Evolutionary conservation across 768 basidiomycete species (phyloP), one percentile per base, ranked within the genome.

Genomic region (Mycena rebaudengoi): DNA sequence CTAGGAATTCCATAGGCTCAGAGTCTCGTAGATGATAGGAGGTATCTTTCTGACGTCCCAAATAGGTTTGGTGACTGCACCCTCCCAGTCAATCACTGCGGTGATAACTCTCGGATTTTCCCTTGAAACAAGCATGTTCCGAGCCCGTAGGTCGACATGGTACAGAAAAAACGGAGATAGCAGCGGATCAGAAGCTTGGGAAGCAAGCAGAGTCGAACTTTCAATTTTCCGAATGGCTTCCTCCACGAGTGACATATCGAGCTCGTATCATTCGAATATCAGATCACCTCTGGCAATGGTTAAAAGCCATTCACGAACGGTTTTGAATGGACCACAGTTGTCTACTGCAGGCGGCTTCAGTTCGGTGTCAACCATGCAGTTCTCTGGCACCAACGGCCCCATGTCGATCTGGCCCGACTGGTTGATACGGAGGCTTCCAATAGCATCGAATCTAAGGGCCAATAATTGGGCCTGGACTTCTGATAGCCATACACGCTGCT

Each of bases 301-400:
- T 28, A 57, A 33, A 18, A 62, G 37, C 60, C 60, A 62, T 12
- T 48, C 60, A 21, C 41, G n/a, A 44, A 45, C 18, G 18, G 39
- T 59, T 7, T 35, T 28, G 29, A 60, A 62, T 32, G 68, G 64
- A 1, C 68, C 64, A 28, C 68, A 62, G 32, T 59, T 62, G 2
- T 26, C 32, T n/a, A 10, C 25, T 18, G 39, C 39, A 41, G 48
- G 65, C 44, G 60, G 54, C 16, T 32, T 58, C 37, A 33, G 44
- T 20, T 21, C 14, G 35, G 30, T 41, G 5, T 45, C 40, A 23
- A 37, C n/a, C n/a, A 39, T 25, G 45, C 60, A 58, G 48, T 46
- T 52, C 41, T 59, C 18, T 39, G 41, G 39, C 49, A 55, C 44
- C 49, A 66, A 56, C 16, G 60, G 60, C n/a, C 65, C 65, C 8